These are phyloP conservation scores for Diaporthe vexans DNA, from an alignment of 2,329 filamentous ascomycete genomes.

Conservation along the genomic window DNA sequence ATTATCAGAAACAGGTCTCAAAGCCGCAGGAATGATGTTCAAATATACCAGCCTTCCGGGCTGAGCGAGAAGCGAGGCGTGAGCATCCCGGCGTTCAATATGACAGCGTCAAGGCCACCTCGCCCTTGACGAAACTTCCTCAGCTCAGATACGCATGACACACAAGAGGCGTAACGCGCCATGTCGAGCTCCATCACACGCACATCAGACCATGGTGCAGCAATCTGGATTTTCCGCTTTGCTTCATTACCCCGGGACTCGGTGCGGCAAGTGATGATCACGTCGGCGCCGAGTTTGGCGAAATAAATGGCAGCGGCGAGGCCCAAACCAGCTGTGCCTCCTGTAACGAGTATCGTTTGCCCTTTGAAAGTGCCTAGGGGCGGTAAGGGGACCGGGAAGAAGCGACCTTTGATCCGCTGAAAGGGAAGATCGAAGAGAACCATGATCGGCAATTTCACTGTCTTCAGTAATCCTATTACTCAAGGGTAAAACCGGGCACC, in stretches of 20 bases:
- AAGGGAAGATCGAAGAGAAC: background rate
- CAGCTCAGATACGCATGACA: background rate
- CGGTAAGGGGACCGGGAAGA: background rate
- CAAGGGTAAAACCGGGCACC: too few species aligned
- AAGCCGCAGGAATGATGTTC: too few species aligned
- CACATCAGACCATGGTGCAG: background rate
- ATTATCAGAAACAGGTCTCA: too few species aligned
- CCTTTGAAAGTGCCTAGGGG: background rate
- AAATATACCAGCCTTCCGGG: background rate
- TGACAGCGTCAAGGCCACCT: background rate
- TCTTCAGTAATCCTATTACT: background rate
- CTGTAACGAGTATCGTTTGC: background rate
- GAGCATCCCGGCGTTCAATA: conserved; percentile 3
- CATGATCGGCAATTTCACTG: background rate
- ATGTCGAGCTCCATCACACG: background rate
- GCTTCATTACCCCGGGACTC: background rate
- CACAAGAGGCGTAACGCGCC: background rate
- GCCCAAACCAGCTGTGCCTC: background rate
- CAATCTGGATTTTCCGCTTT: background rate
- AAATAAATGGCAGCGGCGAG: background rate
- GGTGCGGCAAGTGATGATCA: background rate
- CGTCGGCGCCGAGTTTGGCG: background rate
- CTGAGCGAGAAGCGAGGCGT: background rate
- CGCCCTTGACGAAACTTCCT: background rate
- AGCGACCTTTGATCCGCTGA: background rate